phyloP scores from a whole-genome alignment of 2,329 filamentous ascomycete species.

The Orbilia brochopaga region DNA sequence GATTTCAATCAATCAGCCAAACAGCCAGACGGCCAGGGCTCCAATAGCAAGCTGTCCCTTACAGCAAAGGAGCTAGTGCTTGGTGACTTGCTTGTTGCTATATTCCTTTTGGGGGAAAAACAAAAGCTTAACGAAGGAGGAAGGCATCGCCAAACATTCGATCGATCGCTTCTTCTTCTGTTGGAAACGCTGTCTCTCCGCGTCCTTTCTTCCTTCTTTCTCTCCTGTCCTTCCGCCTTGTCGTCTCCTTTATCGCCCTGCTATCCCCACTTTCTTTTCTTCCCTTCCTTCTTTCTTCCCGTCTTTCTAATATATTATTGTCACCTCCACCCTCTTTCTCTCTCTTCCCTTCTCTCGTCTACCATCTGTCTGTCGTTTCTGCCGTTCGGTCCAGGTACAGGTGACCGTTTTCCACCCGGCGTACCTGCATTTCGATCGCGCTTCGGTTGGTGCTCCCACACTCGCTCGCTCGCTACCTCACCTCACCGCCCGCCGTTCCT shows the following conservation, averaged over 20 bases:
- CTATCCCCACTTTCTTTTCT: neutral
- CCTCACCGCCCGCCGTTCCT: slow-evolving; percentile 3
- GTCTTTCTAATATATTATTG: no score
- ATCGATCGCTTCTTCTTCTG: slow-evolving; percentile 2
- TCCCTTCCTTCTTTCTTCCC: slow-evolving; percentile 11
- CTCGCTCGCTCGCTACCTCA: slow-evolving; percentile 21
- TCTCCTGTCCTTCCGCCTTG: neutral
- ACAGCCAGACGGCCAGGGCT: neutral
- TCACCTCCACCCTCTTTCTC: slow-evolving; percentile 8
- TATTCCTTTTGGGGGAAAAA: neutral
- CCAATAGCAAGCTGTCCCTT: neutral
- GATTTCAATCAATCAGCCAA: neutral
- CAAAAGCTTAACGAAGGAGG: slow-evolving; percentile 20
- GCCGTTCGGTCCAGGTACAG: neutral
- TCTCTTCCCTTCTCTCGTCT: slow-evolving; percentile 7
- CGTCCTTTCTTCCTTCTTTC: neutral
- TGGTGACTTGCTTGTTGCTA: neutral
- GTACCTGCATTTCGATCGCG: slow-evolving; percentile 33
- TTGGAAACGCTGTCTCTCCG: neutral
- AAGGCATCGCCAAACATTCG: slow-evolving; percentile 18
- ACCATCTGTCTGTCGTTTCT: neutral
- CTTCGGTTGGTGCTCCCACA: slow-evolving; percentile 43
- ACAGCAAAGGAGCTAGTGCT: neutral
- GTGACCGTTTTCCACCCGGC: neutral
- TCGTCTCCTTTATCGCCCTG: slow-evolving; percentile 17